A percentile compares a stretch with the other conserved stretches of the same genome.
Evolutionary conservation across 2,329 filamentous ascomycete species (phyloP).

Genomic region (Verticillium longisporum): DNA sequence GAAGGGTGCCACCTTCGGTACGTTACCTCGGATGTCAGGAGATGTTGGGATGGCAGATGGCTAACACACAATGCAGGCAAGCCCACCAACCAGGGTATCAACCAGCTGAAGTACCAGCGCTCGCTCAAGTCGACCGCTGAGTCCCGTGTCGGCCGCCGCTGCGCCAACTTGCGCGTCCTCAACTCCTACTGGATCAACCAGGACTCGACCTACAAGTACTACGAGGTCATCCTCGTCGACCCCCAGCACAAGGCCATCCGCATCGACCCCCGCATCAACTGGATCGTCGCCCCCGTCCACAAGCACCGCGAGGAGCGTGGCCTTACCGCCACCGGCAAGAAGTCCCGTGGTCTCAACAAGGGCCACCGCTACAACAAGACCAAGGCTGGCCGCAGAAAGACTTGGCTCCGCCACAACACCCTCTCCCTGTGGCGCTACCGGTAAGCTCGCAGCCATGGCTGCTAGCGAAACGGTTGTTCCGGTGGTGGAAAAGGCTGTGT

Average conservation of each 20-base stretch:
- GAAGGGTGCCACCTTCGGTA: constrained; percentile 99
- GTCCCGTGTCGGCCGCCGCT: constrained; percentile 99
- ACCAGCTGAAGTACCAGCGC: constrained; percentile 99
- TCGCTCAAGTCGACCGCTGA: constrained; percentile 96
- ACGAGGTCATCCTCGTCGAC: constrained; percentile 99
- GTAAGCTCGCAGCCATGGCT: constrained; percentile 39
- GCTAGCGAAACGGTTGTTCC: not conserved
- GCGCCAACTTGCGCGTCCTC: constrained; percentile 97
- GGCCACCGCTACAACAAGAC: constrained; percentile 99
- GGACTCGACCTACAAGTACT: constrained; percentile 99
- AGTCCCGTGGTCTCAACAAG: constrained; percentile 98
- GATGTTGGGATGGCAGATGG: not conserved
- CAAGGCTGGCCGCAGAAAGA: constrained; percentile 94
- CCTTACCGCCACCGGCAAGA: constrained; percentile 98
- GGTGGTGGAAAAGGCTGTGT: not conserved
- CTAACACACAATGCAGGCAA: constrained; percentile 63
- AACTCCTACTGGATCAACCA: constrained; percentile 99
- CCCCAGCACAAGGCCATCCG: constrained; percentile 99
- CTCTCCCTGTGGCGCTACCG: constrained; percentile 98
- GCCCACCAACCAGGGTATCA: constrained; percentile 99
- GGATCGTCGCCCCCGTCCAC: constrained; percentile 99
- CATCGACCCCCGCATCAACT: constrained; percentile 98
- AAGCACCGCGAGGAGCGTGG: constrained; percentile 99
- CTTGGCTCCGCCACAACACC: constrained; percentile 99
- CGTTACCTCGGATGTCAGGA: constrained; percentile 24